Conservation (phyloP, 2,329 filamentous ascomycete genomes). For the Fusarium sp. region DNA sequence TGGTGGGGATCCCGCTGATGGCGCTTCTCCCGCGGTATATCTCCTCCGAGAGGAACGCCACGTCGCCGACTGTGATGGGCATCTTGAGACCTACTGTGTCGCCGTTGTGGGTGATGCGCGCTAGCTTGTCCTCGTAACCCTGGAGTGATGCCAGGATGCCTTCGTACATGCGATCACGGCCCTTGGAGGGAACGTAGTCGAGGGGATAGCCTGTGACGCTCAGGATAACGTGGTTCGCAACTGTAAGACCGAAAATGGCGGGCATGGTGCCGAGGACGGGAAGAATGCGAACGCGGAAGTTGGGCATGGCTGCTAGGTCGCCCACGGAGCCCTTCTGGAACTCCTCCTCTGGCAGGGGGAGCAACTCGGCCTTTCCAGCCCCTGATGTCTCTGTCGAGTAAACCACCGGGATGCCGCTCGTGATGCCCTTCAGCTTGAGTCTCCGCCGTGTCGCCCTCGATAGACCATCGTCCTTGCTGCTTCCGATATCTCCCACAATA, state of each 20-base stretch:
- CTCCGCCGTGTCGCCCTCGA: slow-evolving; percentile 86
- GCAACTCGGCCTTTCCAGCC: slow-evolving; percentile 88
- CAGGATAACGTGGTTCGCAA: slow-evolving; percentile 93
- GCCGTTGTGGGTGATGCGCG: slow-evolving; percentile 55
- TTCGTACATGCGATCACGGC: slow-evolving; percentile 92
- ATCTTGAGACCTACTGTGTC: slow-evolving; percentile 77
- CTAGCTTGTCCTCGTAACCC: slow-evolving; percentile 81
- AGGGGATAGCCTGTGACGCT: slow-evolving; percentile 85
- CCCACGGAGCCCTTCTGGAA: slow-evolving; percentile 87
- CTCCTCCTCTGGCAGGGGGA: slow-evolving; percentile 89
- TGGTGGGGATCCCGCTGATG: slow-evolving; percentile 83
- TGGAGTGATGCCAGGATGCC: slow-evolving; percentile 82
- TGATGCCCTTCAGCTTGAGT: slow-evolving; percentile 82
- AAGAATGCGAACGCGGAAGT: slow-evolving; percentile 94
- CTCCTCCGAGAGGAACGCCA: slow-evolving; percentile 91
- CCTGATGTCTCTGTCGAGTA: slow-evolving; percentile 92
- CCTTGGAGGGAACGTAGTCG: slow-evolving; percentile 85
- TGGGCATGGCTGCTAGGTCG: slow-evolving; percentile 88
- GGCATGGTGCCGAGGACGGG: slow-evolving; percentile 98
- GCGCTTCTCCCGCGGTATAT: slow-evolving; percentile 86
- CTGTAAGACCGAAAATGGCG: slow-evolving; percentile 90
- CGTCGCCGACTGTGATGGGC: slow-evolving; percentile 81
- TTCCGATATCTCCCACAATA: slow-evolving; percentile 90
- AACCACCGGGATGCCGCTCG: slow-evolving; percentile 88
- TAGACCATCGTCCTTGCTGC: slow-evolving; percentile 87